A percentile compares a stretch with the other conserved stretches of the same genome.
phyloP scores from a whole-genome alignment of 1,284 basidiomycete species.

The Apiotrichum montevideense region DNA sequence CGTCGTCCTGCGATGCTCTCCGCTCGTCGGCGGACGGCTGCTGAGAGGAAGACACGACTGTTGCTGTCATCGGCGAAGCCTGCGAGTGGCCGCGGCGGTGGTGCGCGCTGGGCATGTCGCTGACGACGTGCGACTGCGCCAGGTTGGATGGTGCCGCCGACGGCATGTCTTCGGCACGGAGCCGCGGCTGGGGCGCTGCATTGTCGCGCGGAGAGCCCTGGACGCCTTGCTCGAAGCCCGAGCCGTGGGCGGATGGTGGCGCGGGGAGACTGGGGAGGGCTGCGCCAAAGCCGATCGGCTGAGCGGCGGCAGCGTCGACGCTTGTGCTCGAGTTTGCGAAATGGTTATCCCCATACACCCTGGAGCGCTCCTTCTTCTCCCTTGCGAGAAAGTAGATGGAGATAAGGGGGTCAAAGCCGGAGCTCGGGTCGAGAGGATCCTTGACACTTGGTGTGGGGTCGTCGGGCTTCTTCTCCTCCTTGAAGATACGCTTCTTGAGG shows the following conservation, averaged over 20 bases:
- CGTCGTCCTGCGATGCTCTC: slow-evolving; percentile 60
- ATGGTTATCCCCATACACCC: slow-evolving; percentile 84
- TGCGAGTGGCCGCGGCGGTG: slow-evolving; percentile 43
- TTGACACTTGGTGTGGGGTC: slow-evolving; percentile 26
- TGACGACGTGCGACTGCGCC: slow-evolving; percentile 40
- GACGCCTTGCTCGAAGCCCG: slow-evolving; percentile 3
- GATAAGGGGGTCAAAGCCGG: slow-evolving; percentile 88
- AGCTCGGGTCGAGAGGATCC: slow-evolving; percentile 68
- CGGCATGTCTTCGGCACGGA: slow-evolving; percentile 25
- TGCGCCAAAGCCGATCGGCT: slow-evolving; percentile 61
- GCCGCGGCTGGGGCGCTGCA: slow-evolving; percentile 49
- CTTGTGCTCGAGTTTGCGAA: slow-evolving; percentile 86
- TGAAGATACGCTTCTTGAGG: slow-evolving; percentile 88
- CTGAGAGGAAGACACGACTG: slow-evolving; percentile 26
- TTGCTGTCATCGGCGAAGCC: slow-evolving; percentile 20
- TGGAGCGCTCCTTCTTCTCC: slow-evolving; percentile 91
- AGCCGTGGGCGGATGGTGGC: slow-evolving; percentile 56
- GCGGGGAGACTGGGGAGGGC: slow-evolving; percentile 70
- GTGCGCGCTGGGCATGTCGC: slow-evolving; percentile 24
- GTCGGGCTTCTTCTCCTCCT: slow-evolving; percentile 48
- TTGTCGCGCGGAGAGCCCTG: slow-evolving; percentile 49
- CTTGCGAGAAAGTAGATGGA: slow-evolving; percentile 94
- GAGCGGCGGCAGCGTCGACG: slow-evolving; percentile 25
- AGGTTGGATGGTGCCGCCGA: slow-evolving; percentile 32
- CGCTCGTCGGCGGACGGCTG: not conserved